Evolutionary conservation across 1,284 basidiomycete species (phyloP).

Genomic region (Stereum hirsutum): DNA sequence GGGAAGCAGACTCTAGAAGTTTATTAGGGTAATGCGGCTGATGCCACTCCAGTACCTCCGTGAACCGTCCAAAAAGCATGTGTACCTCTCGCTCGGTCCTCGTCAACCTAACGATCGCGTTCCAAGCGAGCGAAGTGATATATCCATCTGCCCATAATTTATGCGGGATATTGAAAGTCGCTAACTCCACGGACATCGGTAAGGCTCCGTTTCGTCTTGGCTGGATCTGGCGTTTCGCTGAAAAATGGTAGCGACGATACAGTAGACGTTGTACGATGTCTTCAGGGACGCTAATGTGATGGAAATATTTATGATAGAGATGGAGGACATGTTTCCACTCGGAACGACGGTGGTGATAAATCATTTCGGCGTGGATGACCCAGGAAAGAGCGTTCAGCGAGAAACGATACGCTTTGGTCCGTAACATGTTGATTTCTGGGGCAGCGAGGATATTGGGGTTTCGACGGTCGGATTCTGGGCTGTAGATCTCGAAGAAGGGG

Average conservation of each 20-base stretch:
- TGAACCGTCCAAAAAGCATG: no score
- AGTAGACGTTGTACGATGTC: slow-evolving; percentile 4
- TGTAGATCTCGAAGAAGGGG: slow-evolving; percentile 13
- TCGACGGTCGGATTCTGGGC: no score
- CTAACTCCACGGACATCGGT: no score
- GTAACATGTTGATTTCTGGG: slow-evolving; percentile 9
- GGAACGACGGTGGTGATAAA: slow-evolving; percentile 17
- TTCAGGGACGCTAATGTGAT: slow-evolving; percentile 24
- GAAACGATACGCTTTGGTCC: slow-evolving; percentile 11
- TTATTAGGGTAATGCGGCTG: no score
- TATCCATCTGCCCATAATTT: slow-evolving; percentile 23
- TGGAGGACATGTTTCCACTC: slow-evolving; percentile 15
- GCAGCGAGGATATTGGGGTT: slow-evolving; percentile 2
- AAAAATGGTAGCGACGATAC: slow-evolving; percentile 3
- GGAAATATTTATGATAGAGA: slow-evolving; percentile 24
- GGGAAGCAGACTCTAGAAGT: no score
- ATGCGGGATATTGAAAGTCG: slow-evolving; percentile 10
- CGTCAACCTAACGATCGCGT: slow-evolving; percentile 17
- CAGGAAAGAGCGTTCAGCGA: slow-evolving; percentile 4
- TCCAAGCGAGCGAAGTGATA: slow-evolving; percentile 31
- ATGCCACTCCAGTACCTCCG: no score
- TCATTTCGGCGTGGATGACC: slow-evolving; percentile 25
- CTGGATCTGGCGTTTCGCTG: neutral
- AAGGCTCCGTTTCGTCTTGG: no score
- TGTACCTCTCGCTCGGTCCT: no score